Evolutionary conservation across 2,329 filamentous ascomycete species (phyloP), one percentile per base, ranked within the genome.

Genomic region (Calonectria honghensis): DNA sequence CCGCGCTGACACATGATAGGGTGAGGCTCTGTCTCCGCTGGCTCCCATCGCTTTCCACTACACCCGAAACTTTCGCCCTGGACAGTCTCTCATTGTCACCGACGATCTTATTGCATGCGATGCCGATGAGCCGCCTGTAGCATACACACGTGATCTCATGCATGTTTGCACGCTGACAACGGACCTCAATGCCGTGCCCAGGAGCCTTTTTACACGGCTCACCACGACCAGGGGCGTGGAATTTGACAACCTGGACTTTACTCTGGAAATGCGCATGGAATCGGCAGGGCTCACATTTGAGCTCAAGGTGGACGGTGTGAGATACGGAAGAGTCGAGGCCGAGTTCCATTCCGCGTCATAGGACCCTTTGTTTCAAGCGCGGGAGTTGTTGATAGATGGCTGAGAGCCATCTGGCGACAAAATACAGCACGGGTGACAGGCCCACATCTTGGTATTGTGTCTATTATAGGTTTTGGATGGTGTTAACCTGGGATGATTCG

Each of bases 131-230:
- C 93, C 92, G 7, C 94, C 92, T 0, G 88, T 84, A 1, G 88
- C 91, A 3, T 92, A 92, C 83, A 88, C 89, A 20, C 86, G 90
- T 7, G 90, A 92, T 6, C 87, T 96, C 16, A 89, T 93, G 65
- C 92, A 94, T 77, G 94, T 96, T 32, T 96, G 94, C 84, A 96
- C 94, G 1, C 87, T 96, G 50, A 95, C 92, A n/a, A 96, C 94
- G 20, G 94, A 96, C 80, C 86, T 96, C 16, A 93, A 92, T 64
- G 93, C 93, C 0, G 94, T 96, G 24, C 94, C 94, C 1, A 90
- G 93, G 77, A 92, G 89, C 73, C 82, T 96, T 14, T 96, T 96
- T 81, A 95, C 94, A 1, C 86, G 93, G 18, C 84, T 96, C 76
- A 96, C 94, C 20, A 96, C 94, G 16, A 96, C 94, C 3, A 89